These are phyloP conservation scores for Amylocarpus encephaloides DNA, from an alignment of 2,329 filamentous ascomycete species.

Conservation along the genomic window DNA sequence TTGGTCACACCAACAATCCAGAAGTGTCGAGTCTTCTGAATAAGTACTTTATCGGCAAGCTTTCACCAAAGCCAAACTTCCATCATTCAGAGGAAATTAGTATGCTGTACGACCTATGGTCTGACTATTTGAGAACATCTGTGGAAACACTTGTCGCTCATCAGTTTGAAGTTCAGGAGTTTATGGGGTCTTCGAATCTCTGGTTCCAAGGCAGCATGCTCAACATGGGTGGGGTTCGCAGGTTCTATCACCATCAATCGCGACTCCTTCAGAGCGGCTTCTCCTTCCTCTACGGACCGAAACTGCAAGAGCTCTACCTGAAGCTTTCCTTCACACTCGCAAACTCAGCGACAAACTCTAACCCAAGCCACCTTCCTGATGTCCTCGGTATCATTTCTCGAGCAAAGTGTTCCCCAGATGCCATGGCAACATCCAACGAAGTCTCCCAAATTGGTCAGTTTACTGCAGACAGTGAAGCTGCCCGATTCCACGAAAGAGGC, in stretches of 20 bases:
- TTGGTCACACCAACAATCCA: constrained; percentile 49
- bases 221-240: constrained; percentile 44
- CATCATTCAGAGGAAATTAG: constrained; percentile 38
- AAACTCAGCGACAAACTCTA: constrained; percentile 26
- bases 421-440: constrained; percentile 40
- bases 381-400: constrained; percentile 38
- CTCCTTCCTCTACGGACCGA: constrained; percentile 43
- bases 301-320: constrained; percentile 46
- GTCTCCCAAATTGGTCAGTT: constrained; percentile 45
- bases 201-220: constrained; percentile 42
- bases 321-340: constrained; percentile 46
- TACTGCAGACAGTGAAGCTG: constrained; percentile 39
- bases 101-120: constrained; percentile 44
- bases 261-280: constrained; percentile 46
- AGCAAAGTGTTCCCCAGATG: constrained; percentile 41
- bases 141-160: constrained; percentile 48
- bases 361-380: constrained; percentile 36
- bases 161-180: constrained; percentile 47
- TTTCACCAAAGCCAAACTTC: constrained; percentile 45
- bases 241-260: constrained; percentile 48
- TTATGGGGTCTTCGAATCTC: constrained; percentile 40
- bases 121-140: constrained; percentile 41
- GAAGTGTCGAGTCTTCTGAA: constrained; percentile 47
- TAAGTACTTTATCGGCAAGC: constrained; percentile 48
- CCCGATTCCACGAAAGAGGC: constrained; percentile 45